Conservation (phyloP, 2,329 filamentous ascomycete species). For the Nigrograna mackinnonii region DNA sequence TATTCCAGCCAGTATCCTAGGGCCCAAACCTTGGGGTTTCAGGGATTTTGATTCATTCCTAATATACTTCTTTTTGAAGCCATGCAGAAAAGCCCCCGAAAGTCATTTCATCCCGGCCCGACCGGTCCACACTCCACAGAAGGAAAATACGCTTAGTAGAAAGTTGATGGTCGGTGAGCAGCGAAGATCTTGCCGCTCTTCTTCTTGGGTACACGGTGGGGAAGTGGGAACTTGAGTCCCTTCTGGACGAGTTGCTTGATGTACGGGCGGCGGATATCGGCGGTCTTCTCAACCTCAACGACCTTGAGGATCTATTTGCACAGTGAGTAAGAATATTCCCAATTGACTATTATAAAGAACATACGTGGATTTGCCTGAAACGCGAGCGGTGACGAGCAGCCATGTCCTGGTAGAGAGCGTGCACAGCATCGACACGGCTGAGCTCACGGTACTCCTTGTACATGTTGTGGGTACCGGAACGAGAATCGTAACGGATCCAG, state of each 20-base stretch:
- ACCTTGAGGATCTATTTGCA: constrained; percentile 86
- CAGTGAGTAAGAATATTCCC: constrained; percentile 3
- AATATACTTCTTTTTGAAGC: constrained; percentile 46
- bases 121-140: constrained; percentile 42
- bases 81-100: constrained; percentile 44
- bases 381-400: constrained; percentile 96
- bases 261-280: constrained; percentile 97
- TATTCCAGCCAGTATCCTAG: not conserved
- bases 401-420: constrained; percentile 99
- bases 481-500: constrained; percentile 99
- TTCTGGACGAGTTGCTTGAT: constrained; percentile 98
- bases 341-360: constrained; percentile 44
- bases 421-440: constrained; percentile 91
- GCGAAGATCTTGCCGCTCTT: constrained; percentile 89
- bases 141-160: constrained; percentile 73
- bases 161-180: constrained; percentile 91
- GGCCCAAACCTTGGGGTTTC: constrained; percentile 21
- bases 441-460: constrained; percentile 99
- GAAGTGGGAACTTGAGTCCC: constrained; percentile 96
- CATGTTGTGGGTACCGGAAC: constrained; percentile 99
- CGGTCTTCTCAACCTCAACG: constrained; percentile 92
- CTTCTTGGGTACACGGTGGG: constrained; percentile 89
- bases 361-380: constrained; percentile 98
- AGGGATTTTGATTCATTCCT: constrained; percentile 49
- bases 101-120: constrained; percentile 42